Evolutionary conservation across 2,329 filamentous ascomycete genomes (phyloP), one percentile per base, ranked within the genome.

Genomic region (Fusarium sarcochroum): DNA sequence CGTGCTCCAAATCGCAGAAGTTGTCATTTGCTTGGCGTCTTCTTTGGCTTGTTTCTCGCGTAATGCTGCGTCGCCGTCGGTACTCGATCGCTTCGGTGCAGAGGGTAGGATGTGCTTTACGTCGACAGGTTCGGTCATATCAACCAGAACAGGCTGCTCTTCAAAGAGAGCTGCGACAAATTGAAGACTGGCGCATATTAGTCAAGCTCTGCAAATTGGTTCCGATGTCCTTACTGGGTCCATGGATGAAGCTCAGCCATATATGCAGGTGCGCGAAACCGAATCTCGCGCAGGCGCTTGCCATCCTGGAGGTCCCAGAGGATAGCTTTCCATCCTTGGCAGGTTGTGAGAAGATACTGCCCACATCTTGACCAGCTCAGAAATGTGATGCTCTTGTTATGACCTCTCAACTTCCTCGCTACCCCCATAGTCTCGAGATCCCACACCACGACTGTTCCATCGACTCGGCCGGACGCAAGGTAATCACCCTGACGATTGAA

Each of bases 341-440:
- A 97, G 13, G 94, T 93, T 60, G 93, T 97, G 58, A 99, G 87
- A 52, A 99, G 85, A 80, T 97, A 98, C 70, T 93, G 88, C 25
- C 96, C 95, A 80, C 94, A 93, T 73, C 91, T 87, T 52, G 95
- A 98, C 96, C 96, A 99, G 82, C 94, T 97, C 63, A 99, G 81
- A 51, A 93, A 97, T 73, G 97, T 95, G 58, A 99, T 94, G 77
- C 96, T 95, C 76, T 93, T 91, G 50, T 93, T 97, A 81, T 99
- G 96, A 14, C 95, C 96, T 69, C 93, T 90, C 68, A 99, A 84
- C 81, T 98, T 99, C 76, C 94, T 91, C 60, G 96, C 96, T 6
- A 98, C 93, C 37, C 96, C 95, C 86, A 97, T 97, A 11, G 97
- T 99, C 81, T 99, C 97, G 49, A 98, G 89, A 77, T 99, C 96